Evolutionary conservation across 495 filamentous ascomycete species (phyloP), one percentile per base, ranked within the genome.

Genomic region (Amorphotheca resinae): DNA sequence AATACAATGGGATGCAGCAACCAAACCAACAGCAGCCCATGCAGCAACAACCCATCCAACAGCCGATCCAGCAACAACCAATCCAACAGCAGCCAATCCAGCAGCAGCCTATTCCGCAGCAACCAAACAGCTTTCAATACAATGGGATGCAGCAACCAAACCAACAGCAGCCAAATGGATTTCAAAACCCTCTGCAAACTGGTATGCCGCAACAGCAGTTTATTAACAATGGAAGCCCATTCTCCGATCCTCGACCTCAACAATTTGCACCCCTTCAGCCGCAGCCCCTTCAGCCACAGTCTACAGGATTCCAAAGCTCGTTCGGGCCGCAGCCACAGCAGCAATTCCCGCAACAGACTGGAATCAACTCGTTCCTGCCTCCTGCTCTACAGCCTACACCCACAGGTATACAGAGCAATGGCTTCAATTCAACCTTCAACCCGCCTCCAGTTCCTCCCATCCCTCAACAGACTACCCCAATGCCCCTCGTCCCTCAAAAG

Each of bases 401-500:
- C 22, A 75, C 72, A 7, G 70, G 64, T 16, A 55, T 65, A 35
- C 53, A 61, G 16, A 81, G 74, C 31, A 78, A 77, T 48, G 76
- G 76, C 0, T 74, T 73, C 43, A 63, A 67, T 14, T 64, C 50
- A 22, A 53, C 52, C 9, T 66, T 63, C 42, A 60, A 52, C 25
- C 48, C 55, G 32, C 58, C 60, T 11, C 55, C 65, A 14, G 61
- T 67, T 33, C 69, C 66, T 1, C 56, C 65, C 0, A 60, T 69
- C n/a, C 61, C 65, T 14, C 66, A 61, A 28, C 65, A 76, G 45
- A 67, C 66, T 4, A 78, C 64, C 2, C 56, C 65, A 30, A 58
- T 67, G 6, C 79, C 80, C 22, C 64, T 98, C 44, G 60, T 77
- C 36, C 79, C 91, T 23, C 91, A 98, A 61, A 81, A 87, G 68